Evolutionary conservation across 2,329 filamentous ascomycete species (phyloP), one percentile per base, ranked within the genome.

Genomic region (Epichloe sp.): DNA sequence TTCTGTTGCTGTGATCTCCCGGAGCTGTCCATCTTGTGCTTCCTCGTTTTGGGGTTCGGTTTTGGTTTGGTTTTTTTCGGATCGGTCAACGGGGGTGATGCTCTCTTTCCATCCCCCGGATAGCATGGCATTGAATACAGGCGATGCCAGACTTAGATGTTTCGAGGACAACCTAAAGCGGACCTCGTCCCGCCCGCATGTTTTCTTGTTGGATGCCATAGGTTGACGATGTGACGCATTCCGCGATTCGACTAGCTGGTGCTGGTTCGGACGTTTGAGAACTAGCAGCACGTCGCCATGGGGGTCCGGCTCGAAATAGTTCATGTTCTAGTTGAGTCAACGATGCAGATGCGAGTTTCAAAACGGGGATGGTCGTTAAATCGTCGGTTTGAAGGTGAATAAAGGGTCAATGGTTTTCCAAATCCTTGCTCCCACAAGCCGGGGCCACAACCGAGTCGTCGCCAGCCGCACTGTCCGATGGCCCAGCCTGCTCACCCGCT

Each of bases 131-230:
- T 47, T 40, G n/a, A 58, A 56, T 34, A 53, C 52, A 19, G 47
- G 48, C 12, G 67, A 70, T 0, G 65, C 62, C 4, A 67, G 59
- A 8, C 55, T 57, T 15, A 70, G 57, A 52, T 69, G 67, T 51
- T 59, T 65, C 3, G 65, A 67, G 0, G 67, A 69, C 11, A 63
- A 60, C 50, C 35, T 43, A 21, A 56, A 48, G 45, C 36, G 31
- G 17, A 51, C 26, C 14, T 53, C 46, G 14, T 51, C 19, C 4
- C 12, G 3, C 4, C 34, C 23, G 19, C 36, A 14, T n/a, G 21
- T 26, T 19, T 19, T 2, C 11, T 14, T 17, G 7, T 38, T n/a
- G 17, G 36, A 17, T 7, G 5, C 31, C n/a, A 19, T 15, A 26
- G 31, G 14, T 23, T 48, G 19, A n/a, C n/a, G n/a, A n/a, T n/a